These are phyloP conservation scores for Fraxinus ornus DNA, from an alignment of 305 asterid species.

Conservation along the genomic window DNA sequence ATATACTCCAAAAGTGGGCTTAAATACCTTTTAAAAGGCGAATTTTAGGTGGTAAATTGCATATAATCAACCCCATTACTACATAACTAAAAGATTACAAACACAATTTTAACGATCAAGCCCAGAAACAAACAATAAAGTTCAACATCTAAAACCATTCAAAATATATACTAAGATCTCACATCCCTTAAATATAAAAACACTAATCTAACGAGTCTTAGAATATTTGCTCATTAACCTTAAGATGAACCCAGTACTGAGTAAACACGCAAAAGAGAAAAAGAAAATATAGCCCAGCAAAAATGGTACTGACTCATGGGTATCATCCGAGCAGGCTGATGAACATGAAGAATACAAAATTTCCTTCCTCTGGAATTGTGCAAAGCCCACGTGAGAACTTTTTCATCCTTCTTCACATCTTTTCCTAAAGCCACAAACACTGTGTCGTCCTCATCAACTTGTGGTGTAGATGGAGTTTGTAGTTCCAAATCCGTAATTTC, in stretches of 20 bases:
- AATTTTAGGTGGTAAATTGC: not conserved
- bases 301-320: constrained; percentile 54
- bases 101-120: not conserved
- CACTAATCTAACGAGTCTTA: not conserved
- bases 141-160: not conserved
- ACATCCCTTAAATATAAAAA: not conserved
- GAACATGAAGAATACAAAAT: constrained; percentile 71
- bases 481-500: constrained; percentile 35
- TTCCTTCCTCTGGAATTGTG: constrained; percentile 54
- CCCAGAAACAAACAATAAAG: not conserved
- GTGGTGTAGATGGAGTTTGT: constrained; percentile 31
- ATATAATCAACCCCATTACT: not conserved
- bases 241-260: not conserved
- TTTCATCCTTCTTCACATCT: constrained; percentile 65
- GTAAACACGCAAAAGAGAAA: not conserved
- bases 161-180: not conserved
- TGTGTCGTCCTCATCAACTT: constrained; percentile 33
- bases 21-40: not conserved
- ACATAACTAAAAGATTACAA: not conserved
- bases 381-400: constrained; percentile 64
- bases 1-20: not conserved
- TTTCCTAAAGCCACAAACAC: constrained; percentile 75
- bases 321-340: constrained; percentile 72
- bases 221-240: not conserved
- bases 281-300: not conserved